Base-by-base conservation (phyloP, 495 filamentous ascomycete species). In the Cudoniella acicularis region DNA sequence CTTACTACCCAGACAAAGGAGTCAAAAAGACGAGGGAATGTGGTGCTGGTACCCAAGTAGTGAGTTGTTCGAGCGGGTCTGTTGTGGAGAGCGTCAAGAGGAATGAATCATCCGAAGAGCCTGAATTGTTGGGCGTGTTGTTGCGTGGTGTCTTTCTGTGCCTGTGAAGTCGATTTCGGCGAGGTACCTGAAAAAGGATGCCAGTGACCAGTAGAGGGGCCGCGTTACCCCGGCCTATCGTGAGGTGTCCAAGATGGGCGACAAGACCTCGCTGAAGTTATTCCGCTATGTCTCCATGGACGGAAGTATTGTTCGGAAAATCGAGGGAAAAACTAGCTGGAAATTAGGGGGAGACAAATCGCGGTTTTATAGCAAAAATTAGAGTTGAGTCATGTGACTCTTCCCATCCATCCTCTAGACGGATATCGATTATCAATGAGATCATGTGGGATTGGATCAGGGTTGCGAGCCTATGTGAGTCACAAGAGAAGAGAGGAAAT, bases 391-490 rank as follows among this genome's bases (percentile, higher is more conserved):
- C 30, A 36, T 36, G 30, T 36, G 30, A 36, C 30, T 36, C 30
- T 4, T 6, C 30, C 30, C 4, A 4, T 36, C 30, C 4, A 13
- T 21, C 21, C 6, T 22, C 11, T 3, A 25, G 48, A 21, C 8
- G 17, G 11, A 17, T 46, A 21, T 4, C 4, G 4, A 46, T 4
- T 46, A 17, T 16, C 4, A 21, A n/a, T 46, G 43, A 6, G 43
- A 36, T 11, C 24, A 36, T 52, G 23, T 36, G 26, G 18, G 26
- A 30, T 23, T 25, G 11, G 40, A 3, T 46, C 24, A 55, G 36
- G 26, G 13, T 23, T 50, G 49, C 50, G 3, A 17, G 25, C 23
- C 18, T 21, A 41, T 0, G 61, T 64, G 61, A 64, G 56, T 64
- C 61, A 64, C 48, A 18, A 52, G 47, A 47, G 49, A 36, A 48